These are phyloP conservation scores for Gracilaria gracilis DNA, from an alignment of 23 red algal species.

Conservation along the genomic window DNA sequence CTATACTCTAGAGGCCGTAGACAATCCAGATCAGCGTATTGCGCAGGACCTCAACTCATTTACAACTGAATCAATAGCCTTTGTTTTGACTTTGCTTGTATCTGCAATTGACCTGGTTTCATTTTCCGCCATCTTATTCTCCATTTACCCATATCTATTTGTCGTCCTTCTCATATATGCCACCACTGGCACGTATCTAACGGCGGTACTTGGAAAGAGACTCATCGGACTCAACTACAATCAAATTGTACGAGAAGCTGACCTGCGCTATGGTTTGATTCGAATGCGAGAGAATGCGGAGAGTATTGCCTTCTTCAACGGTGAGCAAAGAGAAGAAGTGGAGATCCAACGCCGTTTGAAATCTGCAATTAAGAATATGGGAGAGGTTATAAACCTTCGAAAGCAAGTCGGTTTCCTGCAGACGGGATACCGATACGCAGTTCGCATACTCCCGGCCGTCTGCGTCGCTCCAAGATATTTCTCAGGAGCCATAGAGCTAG, in stretches of 20 bases:
- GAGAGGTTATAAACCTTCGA: constrained; percentile 73
- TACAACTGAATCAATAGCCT: constrained; percentile 80
- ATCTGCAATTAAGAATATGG: constrained; percentile 76
- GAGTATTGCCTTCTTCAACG: constrained; percentile 92
- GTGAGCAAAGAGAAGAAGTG: constrained; percentile 74
- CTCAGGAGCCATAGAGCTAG: constrained; percentile 78
- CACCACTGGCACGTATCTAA: constrained; percentile 67
- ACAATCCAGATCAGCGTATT: constrained; percentile 98
- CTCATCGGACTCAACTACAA: constrained; percentile 86
- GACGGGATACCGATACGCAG: constrained; percentile 87
- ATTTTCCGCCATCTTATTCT: constrained; percentile 89
- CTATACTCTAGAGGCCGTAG: constrained; percentile 86
- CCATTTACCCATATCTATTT: constrained; percentile 92
- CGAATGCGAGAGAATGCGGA: constrained; percentile 96
- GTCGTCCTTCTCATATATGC: constrained; percentile 81
- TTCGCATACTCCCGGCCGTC: constrained; percentile 88
- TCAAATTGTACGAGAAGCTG: constrained; percentile 87
- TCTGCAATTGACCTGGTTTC: constrained; percentile 85
- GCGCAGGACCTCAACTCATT: constrained; percentile 89
- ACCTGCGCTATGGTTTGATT: constrained; percentile 88
- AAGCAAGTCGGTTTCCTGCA: constrained; percentile 86
- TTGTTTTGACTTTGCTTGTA: constrained; percentile 80
- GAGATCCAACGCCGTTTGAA: constrained; percentile 69
- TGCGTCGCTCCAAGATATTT: constrained; percentile 94
- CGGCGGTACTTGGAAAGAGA: constrained; percentile 71